These are phyloP conservation scores for Penicillium sp. DNA, from an alignment of 2,329 filamentous ascomycete species.

Conservation along the genomic window DNA sequence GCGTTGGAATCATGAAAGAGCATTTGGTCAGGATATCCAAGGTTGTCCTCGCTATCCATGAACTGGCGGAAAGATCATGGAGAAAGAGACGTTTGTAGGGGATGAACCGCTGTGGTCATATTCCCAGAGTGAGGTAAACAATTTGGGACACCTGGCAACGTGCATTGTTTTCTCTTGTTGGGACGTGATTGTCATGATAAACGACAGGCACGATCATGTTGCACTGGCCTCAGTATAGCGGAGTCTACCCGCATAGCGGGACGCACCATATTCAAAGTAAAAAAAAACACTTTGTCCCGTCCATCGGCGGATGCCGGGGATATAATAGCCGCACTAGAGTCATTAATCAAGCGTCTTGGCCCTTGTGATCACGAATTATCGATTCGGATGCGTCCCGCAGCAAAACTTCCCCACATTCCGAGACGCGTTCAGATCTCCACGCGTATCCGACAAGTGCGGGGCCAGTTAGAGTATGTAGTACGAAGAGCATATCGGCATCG, in stretches of 20 bases:
- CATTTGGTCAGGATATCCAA: too few species aligned
- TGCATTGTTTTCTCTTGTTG: too few species aligned
- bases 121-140: too few species aligned
- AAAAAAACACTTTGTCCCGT: background rate
- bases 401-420: slow-evolving; percentile 24
- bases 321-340: background rate
- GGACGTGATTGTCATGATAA: too few species aligned
- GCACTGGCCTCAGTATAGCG: background rate
- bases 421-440: slow-evolving; percentile 16
- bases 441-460: slow-evolving; percentile 19
- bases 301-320: background rate
- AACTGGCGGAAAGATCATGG: too few species aligned
- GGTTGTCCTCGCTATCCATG: too few species aligned
- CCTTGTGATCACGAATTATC: background rate
- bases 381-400: background rate
- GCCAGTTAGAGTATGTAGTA: background rate
- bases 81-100: too few species aligned
- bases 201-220: background rate
- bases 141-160: too few species aligned
- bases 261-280: background rate
- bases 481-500: slow-evolving; percentile 19
- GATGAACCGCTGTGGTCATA: too few species aligned
- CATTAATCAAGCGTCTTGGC: background rate
- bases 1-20: too few species aligned
- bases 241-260: background rate